Evolutionary conservation across 1,284 basidiomycete species (phyloP).

Genomic region (Singerocomus inundabilis): DNA sequence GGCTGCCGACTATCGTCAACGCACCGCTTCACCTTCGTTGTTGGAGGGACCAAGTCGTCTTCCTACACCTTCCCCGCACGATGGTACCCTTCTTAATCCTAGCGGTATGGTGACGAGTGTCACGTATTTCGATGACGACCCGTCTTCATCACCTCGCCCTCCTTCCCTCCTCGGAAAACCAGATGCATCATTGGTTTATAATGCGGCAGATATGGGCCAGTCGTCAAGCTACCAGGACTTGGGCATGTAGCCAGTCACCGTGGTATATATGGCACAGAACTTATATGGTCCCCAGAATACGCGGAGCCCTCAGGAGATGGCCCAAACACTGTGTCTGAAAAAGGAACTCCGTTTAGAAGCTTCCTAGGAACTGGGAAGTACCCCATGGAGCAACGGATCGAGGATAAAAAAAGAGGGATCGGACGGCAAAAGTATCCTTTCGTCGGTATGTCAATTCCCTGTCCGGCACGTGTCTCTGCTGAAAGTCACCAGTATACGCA

Average conservation of each 20-base stretch:
- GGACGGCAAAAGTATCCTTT: conserved; percentile 81
- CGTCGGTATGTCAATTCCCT: conserved; percentile 46
- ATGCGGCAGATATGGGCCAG: conserved; percentile 42
- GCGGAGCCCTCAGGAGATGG: conserved; percentile 46
- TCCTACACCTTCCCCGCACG: conserved; percentile 15
- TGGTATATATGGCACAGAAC: not conserved
- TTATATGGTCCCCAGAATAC: conserved; percentile 49
- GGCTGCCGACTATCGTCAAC: conserved; percentile 29
- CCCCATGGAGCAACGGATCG: conserved; percentile 80
- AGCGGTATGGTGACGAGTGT: conserved; percentile 3
- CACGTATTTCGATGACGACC: conserved; percentile 30
- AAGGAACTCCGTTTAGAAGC: conserved; percentile 38
- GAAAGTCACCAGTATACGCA: conserved; percentile 49
- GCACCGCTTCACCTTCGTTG: conserved; percentile 12
- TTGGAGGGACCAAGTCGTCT: conserved; percentile 9
- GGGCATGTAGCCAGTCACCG: conserved; percentile 40
- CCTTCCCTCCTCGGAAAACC: conserved; percentile 35
- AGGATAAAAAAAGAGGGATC: conserved; percentile 80
- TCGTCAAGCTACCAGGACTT: conserved; percentile 49
- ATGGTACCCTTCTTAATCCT: conserved; percentile 4
- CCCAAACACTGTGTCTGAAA: conserved; percentile 34
- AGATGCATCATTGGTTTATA: conserved; percentile 43
- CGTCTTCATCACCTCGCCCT: conserved; percentile 15
- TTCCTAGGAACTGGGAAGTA: conserved; percentile 51
- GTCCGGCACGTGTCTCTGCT: conserved; percentile 2